phyloP scores from a whole-genome alignment of 371 early-diverging fungal species.

The Mortierella sp. region DNA sequence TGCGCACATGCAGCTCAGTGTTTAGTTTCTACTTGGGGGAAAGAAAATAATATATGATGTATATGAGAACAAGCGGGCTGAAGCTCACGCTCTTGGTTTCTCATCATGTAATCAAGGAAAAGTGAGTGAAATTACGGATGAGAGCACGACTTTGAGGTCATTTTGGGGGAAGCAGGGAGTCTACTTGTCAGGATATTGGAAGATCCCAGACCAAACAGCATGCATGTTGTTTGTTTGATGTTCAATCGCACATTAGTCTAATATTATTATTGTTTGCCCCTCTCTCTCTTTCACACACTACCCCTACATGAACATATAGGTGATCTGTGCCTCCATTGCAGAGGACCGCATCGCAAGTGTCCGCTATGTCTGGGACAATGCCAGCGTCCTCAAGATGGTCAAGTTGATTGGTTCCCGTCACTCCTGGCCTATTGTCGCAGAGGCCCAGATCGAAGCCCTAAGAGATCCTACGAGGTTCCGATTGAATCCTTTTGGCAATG shows the following conservation, averaged over 20 bases:
- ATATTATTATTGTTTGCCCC: not conserved
- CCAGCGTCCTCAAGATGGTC: slow-evolving; percentile 54
- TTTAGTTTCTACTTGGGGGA: no score
- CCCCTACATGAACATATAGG: slow-evolving; percentile 14
- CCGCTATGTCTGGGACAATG: slow-evolving; percentile 56
- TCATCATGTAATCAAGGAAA: slow-evolving; percentile 15
- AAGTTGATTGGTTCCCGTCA: slow-evolving; percentile 49
- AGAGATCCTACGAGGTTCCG: slow-evolving; percentile 47
- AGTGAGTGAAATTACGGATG: not conserved
- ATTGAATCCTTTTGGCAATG: slow-evolving; percentile 49
- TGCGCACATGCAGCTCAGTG: no score
- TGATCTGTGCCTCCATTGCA: slow-evolving; percentile 41
- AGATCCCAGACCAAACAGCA: not conserved
- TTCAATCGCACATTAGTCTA: not conserved
- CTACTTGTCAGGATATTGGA: not conserved
- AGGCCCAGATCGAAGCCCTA: slow-evolving; percentile 45
- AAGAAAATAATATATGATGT: no score
- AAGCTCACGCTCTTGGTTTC: not conserved
- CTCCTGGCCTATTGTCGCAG: slow-evolving; percentile 54
- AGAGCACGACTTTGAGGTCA: not conserved
- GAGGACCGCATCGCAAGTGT: slow-evolving; percentile 45
- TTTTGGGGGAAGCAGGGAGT: not conserved
- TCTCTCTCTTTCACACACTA: not conserved
- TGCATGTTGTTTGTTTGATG: not conserved
- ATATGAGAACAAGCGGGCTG: no score